Conservation (phyloP, 2,329 filamentous ascomycete species). For the Xylariaceae sp. region DNA sequence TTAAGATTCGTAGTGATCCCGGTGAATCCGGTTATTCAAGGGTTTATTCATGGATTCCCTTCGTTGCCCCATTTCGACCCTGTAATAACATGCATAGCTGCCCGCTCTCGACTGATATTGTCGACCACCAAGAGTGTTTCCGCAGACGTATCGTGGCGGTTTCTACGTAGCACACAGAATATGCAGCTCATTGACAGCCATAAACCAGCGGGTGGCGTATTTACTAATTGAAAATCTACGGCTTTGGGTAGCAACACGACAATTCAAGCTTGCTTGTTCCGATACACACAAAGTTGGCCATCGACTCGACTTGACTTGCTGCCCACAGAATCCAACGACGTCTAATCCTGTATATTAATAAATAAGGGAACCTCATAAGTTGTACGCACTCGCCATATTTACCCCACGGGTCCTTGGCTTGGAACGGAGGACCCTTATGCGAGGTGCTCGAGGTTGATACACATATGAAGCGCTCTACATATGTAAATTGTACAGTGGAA, state of each 20-base stretch:
- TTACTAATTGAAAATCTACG: background rate
- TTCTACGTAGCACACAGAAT: background rate
- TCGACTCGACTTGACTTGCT: too few species aligned
- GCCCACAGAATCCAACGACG: too few species aligned
- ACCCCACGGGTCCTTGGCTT: background rate
- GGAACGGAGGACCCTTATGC: background rate
- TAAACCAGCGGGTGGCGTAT: background rate
- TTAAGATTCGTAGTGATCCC: background rate
- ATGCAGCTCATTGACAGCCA: background rate
- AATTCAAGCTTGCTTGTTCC: background rate
- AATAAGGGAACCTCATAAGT: too few species aligned
- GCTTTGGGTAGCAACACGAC: background rate
- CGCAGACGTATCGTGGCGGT: too few species aligned
- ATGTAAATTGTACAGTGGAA: background rate
- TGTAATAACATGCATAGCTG: background rate
- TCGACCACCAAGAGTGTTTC: too few species aligned
- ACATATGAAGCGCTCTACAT: background rate
- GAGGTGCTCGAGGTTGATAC: background rate
- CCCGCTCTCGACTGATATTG: background rate
- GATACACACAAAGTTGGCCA: too few species aligned
- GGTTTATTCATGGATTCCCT: too few species aligned
- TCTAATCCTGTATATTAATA: too few species aligned
- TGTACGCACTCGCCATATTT: too few species aligned
- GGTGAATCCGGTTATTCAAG: background rate
- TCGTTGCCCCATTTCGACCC: background rate